Conservation (phyloP, 768 basidiomycete species). For the Saitozyma podzolica region DNA sequence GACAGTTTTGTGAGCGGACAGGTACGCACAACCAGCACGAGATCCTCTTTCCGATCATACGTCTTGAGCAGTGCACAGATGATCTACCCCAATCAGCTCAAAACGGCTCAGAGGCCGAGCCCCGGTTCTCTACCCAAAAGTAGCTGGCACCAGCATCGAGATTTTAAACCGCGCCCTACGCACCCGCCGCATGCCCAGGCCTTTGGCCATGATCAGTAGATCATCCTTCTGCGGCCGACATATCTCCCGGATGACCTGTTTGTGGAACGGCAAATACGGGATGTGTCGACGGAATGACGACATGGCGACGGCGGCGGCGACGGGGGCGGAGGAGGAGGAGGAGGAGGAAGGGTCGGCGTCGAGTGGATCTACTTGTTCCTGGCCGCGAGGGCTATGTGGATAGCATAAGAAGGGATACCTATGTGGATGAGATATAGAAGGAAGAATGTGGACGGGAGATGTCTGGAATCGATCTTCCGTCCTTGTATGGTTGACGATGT, state of each 20-base stretch:
- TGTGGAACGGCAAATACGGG: slow-evolving; percentile 53
- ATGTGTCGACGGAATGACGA: slow-evolving; percentile 38
- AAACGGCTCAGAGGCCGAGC: too few relatives aligned
- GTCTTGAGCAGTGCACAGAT: slow-evolving; percentile 87
- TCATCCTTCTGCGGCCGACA: slow-evolving; percentile 54
- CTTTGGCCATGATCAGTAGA: slow-evolving; percentile 74
- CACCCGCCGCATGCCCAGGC: slow-evolving; percentile 74
- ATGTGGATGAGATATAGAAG: not conserved
- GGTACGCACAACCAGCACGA: slow-evolving; percentile 78
- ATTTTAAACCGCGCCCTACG: slow-evolving; percentile 8
- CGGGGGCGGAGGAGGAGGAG: not conserved
- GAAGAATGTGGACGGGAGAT: not conserved
- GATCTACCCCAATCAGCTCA: slow-evolving; percentile 54
- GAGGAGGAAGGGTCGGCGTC: not conserved
- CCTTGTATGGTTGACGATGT: too few relatives aligned
- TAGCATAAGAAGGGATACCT: not conserved
- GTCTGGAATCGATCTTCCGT: not conserved
- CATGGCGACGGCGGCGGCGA: slow-evolving; percentile 9
- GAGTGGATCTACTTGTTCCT: not conserved
- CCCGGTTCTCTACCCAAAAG: too few relatives aligned
- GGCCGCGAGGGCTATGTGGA: not conserved
- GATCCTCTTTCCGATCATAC: slow-evolving; percentile 79
- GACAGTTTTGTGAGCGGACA: too few relatives aligned
- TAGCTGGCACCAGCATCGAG: not conserved
- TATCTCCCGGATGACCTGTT: slow-evolving; percentile 51